Evolutionary conservation across 495 filamentous ascomycete species (phyloP).

Genomic region (Penicillium antarcticum): DNA sequence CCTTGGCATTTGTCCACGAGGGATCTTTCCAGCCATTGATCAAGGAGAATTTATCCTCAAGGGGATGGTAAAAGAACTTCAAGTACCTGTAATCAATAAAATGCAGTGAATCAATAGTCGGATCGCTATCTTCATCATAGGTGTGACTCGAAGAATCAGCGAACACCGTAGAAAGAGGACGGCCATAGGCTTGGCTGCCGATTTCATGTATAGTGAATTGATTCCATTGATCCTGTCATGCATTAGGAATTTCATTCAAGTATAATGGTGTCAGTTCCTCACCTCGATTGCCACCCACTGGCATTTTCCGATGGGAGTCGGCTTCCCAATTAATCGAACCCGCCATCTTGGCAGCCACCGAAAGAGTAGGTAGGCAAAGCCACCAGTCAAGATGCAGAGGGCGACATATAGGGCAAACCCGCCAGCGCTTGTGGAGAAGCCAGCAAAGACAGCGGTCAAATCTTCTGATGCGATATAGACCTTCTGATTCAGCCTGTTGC

Average conservation of each 20-base stretch:
- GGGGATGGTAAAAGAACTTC: conserved; percentile 83
- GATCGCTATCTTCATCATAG: conserved; percentile 84
- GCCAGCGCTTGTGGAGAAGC: conserved; percentile 70
- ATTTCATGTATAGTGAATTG: conserved; percentile 76
- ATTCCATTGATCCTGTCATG: conserved; percentile 79
- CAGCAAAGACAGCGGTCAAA: conserved; percentile 85
- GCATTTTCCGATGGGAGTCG: conserved; percentile 65
- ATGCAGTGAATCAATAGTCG: conserved; percentile 65
- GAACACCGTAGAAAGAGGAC: conserved; percentile 84
- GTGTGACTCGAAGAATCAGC: conserved; percentile 52
- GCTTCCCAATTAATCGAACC: conserved; percentile 68
- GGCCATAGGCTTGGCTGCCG: conserved; percentile 65
- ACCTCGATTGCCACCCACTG: conserved; percentile 90
- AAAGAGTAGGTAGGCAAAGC: conserved; percentile 77
- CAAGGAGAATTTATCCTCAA: conserved; percentile 82
- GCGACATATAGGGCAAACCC: conserved; percentile 66
- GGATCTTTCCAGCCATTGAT: conserved; percentile 93
- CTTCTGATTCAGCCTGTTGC: conserved; percentile 72
- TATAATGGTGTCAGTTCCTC: conserved; percentile 10
- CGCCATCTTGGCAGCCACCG: conserved; percentile 89
- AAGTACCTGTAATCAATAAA: conserved; percentile 91
- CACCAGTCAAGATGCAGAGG: conserved; percentile 68
- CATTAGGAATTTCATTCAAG: conserved; percentile 15
- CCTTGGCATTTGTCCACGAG: conserved; percentile 72
- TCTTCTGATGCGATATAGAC: conserved; percentile 92